Percentiles rank a stretch among this genome's conserved stretches.
These are phyloP conservation scores for Terana coerulea DNA, from an alignment of 768 basidiomycete genomes.

Conservation along the genomic window DNA sequence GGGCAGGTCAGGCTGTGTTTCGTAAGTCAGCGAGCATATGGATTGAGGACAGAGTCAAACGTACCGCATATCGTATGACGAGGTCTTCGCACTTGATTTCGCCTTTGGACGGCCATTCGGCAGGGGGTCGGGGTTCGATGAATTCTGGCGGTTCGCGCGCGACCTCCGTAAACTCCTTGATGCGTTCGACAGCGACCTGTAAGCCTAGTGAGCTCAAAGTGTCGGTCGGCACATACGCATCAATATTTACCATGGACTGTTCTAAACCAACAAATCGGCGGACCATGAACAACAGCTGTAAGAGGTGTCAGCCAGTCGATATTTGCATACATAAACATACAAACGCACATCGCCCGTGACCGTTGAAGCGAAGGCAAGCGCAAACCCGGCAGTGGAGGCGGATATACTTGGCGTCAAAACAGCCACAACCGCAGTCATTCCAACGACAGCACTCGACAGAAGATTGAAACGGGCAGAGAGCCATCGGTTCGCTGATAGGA, in stretches of 20 bases:
- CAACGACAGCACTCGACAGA: slow-evolving; percentile 66
- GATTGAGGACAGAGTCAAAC: slow-evolving; percentile 29
- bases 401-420: slow-evolving; percentile 67
- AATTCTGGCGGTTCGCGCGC: slow-evolving; percentile 78
- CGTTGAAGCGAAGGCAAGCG: slow-evolving; percentile 77
- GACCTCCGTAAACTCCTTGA: slow-evolving; percentile 88
- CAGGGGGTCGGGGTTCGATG: slow-evolving; percentile 77
- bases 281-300: slow-evolving; percentile 61
- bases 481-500: slow-evolving; percentile 77
- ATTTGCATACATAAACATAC: not conserved
- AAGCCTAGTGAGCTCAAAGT: not conserved
- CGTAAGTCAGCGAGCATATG: slow-evolving; percentile 6
- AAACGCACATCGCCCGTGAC: slow-evolving; percentile 63
- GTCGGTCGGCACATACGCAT: too few relatives aligned
- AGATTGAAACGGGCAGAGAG: slow-evolving; percentile 84
- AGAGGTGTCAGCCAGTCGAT: not conserved
- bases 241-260: slow-evolving; percentile 76
- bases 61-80: slow-evolving; percentile 72
- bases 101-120: slow-evolving; percentile 74
- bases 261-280: slow-evolving; percentile 84
- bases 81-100: slow-evolving; percentile 69
- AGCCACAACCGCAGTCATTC: slow-evolving; percentile 65
- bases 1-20: slow-evolving; percentile 72
- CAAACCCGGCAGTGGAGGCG: slow-evolving; percentile 83
- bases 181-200: slow-evolving; percentile 80